Evolutionary conservation across 345 rosid species (phyloP), one percentile per base, ranked within the genome.

Genomic region (Populus nigra): DNA sequence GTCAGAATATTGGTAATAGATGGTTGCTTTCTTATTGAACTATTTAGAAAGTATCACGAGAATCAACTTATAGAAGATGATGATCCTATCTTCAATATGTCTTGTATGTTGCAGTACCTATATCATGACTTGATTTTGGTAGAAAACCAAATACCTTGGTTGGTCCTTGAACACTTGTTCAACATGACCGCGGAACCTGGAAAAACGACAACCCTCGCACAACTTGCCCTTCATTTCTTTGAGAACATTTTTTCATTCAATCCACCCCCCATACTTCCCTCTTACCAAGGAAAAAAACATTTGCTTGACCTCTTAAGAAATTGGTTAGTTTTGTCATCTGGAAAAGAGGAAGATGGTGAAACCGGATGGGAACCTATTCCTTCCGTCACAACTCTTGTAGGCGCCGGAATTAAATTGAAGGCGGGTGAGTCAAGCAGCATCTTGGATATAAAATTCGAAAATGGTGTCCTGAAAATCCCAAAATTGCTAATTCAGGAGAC

Each of bases 41-140:
- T 75, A 17, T 23, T 83, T 0, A 73, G 83, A 3, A 81, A 79
- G 68, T 25, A 79, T 29, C 65, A 18, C 2, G 1, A 62, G 3
- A 18, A 31, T 43, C 29, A 20, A 3, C 33, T 2, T 11, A 36
- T 4, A 36, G 84, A 78, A 1, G 2, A 9, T 0, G 81, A 80
- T 31, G 88, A 85, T 43, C 84, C 86, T 17, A 33, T 83, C 1
- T 83, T 76, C 36, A 20, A 76, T 2, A 79, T 76, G 85, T 33
- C 86, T 18, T 83, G 83, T 38, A 71, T 83, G 75, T 41, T 65
- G 8, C 84, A 81, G 7, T 81, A 35, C 27, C 45, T 86, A 5
- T n/a, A 71, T 29, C 87, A 83, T 36, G 87, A 84, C 36, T 50
- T 87, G 70, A 77, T 84, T 59, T 77, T 87, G 82, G 82, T 85